Conservation (phyloP, 768 basidiomycete genomes). For the Pleurotus ostreatus region DNA sequence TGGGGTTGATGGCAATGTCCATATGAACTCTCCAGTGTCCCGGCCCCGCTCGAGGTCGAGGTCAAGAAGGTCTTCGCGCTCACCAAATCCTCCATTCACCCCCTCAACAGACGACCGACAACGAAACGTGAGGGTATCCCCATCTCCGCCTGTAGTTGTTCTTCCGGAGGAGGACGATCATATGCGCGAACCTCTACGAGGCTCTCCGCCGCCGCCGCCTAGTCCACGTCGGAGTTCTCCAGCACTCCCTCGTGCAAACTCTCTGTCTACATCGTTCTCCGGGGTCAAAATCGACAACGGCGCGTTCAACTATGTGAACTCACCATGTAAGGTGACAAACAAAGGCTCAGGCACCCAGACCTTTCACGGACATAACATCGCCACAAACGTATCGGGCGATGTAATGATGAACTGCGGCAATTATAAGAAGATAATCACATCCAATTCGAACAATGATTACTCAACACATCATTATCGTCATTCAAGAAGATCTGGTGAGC, state of each 20-base stretch:
- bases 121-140: not conserved
- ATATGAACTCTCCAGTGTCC: not conserved
- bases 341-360: not conserved
- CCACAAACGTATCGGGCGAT: not conserved
- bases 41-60: not conserved
- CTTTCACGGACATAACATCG: not conserved
- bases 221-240: not conserved
- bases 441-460: slow-evolving; percentile 1
- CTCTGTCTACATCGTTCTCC: not conserved
- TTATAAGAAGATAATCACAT: not conserved
- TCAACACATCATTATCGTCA: not conserved
- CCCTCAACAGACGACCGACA: not conserved
- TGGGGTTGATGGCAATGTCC: not conserved
- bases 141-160: not conserved
- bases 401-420: not conserved
- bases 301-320: not conserved
- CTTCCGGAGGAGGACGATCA: not conserved
- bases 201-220: not conserved
- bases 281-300: not conserved
- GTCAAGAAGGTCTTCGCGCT: not conserved
- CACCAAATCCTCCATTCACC: not conserved
- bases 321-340: not conserved
- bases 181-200: not conserved
- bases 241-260: not conserved
- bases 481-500: too few species aligned